Percentiles rank a stretch among this genome's conserved stretches.
phyloP scores from a whole-genome alignment of 2,329 filamentous ascomycete species.

The Westerdykella sp. region DNA sequence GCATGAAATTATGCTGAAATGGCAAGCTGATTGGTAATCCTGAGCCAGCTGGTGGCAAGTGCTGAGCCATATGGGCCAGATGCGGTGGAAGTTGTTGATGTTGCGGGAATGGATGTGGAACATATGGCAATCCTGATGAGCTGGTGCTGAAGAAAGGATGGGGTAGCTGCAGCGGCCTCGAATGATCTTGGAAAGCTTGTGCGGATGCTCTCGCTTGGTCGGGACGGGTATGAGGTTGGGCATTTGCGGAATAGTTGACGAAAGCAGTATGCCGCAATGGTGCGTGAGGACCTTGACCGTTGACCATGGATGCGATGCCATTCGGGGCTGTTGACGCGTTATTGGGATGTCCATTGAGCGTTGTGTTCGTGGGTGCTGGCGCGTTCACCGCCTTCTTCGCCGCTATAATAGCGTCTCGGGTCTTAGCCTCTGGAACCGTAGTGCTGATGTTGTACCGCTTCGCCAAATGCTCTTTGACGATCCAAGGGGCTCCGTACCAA shows the following conservation, averaged over 20 bases:
- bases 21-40: slow-evolving; percentile 19
- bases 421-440: slow-evolving; percentile 59
- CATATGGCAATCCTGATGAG: not conserved
- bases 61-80: slow-evolving; percentile 15
- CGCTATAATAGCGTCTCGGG: slow-evolving; percentile 30
- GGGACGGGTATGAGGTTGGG: slow-evolving; percentile 59
- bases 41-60: slow-evolving; percentile 13
- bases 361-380: slow-evolving; percentile 23
- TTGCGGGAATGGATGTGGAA: not conserved
- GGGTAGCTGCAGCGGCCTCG: not conserved
- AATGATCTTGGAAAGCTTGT: slow-evolving; percentile 3
- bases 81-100: slow-evolving; percentile 13
- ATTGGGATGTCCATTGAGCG: slow-evolving; percentile 21
- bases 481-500: slow-evolving; percentile 95
- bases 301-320: slow-evolving; percentile 14
- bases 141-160: not conserved
- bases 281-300: slow-evolving; percentile 3
- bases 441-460: slow-evolving; percentile 78
- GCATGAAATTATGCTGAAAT: slow-evolving; percentile 38
- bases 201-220: slow-evolving; percentile 47
- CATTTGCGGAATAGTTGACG: slow-evolving; percentile 47
- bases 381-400: slow-evolving; percentile 66
- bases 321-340: slow-evolving; percentile 15
- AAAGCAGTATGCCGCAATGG: slow-evolving; percentile 35
- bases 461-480: slow-evolving; percentile 83